Percentiles rank a stretch among this genome's conserved stretches.
Conservation (phyloP, 1,139 yeast genomes). For the Hyphopichia buzzinii region DNA sequence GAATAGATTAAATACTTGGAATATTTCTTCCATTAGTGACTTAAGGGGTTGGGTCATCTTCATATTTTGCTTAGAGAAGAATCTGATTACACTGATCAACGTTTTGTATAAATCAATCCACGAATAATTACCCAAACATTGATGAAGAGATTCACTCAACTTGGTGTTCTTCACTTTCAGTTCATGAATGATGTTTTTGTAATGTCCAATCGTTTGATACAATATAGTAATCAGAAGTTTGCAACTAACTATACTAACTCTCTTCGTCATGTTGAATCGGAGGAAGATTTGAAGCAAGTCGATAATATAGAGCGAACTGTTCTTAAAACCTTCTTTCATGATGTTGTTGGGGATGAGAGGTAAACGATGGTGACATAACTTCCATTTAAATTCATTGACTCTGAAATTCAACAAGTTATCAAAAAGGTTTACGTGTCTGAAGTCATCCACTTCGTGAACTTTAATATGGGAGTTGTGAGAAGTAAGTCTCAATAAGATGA, state of each 20-base stretch:
- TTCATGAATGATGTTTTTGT: constrained; percentile 9
- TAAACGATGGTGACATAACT: constrained; percentile 37
- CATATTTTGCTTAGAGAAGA: constrained; percentile 20
- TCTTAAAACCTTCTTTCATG: constrained; percentile 24
- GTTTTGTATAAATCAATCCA: constrained; percentile 32
- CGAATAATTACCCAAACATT: constrained; percentile 15
- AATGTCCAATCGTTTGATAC: constrained; percentile 13
- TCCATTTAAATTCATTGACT: constrained; percentile 42
- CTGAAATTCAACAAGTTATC: constrained; percentile 16
- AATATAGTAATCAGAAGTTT: constrained; percentile 24
- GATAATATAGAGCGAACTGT: constrained; percentile 34
- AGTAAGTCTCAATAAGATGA: constrained; percentile 23
- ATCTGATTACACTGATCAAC: constrained; percentile 23
- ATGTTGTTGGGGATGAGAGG: constrained; percentile 33
- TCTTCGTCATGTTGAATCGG: constrained; percentile 39
- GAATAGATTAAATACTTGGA: constrained; percentile 22
- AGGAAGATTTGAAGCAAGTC: constrained; percentile 38
- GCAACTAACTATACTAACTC: constrained; percentile 29
- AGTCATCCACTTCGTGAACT: constrained; percentile 1
- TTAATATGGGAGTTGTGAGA: constrained; percentile 13
- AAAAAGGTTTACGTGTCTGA: constrained; percentile 5
- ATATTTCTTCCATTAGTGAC: constrained; percentile 25
- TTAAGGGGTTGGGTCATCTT: constrained; percentile 8
- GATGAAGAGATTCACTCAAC: neutral
- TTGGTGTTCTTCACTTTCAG: constrained; percentile 4